Base-by-base conservation (phyloP, 2,329 filamentous ascomycete species). In the Orbilia brochopaga region DNA sequence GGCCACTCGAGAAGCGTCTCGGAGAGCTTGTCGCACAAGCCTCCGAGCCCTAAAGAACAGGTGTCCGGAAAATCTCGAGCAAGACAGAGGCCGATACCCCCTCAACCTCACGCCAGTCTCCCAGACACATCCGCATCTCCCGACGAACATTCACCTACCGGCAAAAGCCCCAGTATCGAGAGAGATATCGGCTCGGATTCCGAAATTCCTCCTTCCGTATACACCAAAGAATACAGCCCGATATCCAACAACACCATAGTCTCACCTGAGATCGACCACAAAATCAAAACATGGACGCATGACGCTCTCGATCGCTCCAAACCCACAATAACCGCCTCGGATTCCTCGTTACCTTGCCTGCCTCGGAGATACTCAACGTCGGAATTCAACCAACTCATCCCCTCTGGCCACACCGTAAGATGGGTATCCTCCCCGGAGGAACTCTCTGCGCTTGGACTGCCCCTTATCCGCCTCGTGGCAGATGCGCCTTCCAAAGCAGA, bases 1-100 rank as follows among this genome's bases (percentile, higher is more conserved):
- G 79, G 81, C 27, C 75, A 82, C 35, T 81, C 84, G 56, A 83
- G 84, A 74, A 81, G 80, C 56, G 83, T 85, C 67, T 82, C 84
- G 32, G 79, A 80, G 52, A 65, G 55, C 30, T 78, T 80, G 61
- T 80, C 77, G 40, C 73, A 77, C 27, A 82, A 83, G 64, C 81
- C 72, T 82, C 67, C 64, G 37, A 52, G 52, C 35, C 52, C 62
- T 13, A 67, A 73, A 51, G 63, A 73, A 48, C 56, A 62, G 51
- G 27, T 57, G 19, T 17, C 56, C 50, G 55, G 62, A 51, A 67
- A 67, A 24, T 48, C 62, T 17, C 57, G 69, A 63, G 69, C 56
- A n/a, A 55, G 63, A 19, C 61, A 73, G 46, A 48, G 61, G 37
- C 62, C 62, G 32, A 73, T 67, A 73, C 66, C 69, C 17, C 59